A percentile compares a stretch with the other conserved stretches of the same genome.
Evolutionary conservation across 1,284 basidiomycete species (phyloP).

Genomic region (Grifola frondosa): DNA sequence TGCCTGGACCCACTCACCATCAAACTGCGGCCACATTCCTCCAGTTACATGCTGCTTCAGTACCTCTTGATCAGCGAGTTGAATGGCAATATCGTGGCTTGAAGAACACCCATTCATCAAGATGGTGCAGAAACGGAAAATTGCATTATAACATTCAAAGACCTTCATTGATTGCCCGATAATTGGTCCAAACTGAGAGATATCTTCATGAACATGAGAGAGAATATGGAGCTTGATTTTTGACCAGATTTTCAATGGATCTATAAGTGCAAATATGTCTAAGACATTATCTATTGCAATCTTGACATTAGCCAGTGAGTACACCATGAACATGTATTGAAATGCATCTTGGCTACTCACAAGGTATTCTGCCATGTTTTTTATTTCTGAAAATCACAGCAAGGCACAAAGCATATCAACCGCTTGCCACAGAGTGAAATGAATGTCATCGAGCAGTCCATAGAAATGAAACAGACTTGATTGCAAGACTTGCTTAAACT

Average conservation of each 20-base stretch:
- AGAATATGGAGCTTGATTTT: conserved; percentile 40
- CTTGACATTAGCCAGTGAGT: conserved; percentile 32
- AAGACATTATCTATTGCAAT: conserved; percentile 33
- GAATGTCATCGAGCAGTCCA: too few relatives aligned
- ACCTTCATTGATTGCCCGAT: conserved; percentile 34
- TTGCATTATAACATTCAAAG: conserved; percentile 38
- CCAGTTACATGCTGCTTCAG: conserved; percentile 35
- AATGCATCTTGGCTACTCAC: too few relatives aligned
- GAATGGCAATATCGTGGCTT: conserved; percentile 36
- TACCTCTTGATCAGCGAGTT: conserved; percentile 31
- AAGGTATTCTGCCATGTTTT: too few relatives aligned
- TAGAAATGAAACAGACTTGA: too few relatives aligned
- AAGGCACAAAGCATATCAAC: too few relatives aligned
- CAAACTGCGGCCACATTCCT: conserved; percentile 28
- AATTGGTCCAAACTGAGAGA: conserved; percentile 35
- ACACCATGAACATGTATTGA: too few relatives aligned
- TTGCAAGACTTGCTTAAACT: conserved; percentile 17
- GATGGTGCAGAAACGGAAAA: conserved; percentile 36
- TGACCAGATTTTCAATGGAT: conserved; percentile 28
- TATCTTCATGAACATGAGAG: conserved; percentile 29
- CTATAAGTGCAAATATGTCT: conserved; percentile 27
- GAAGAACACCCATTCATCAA: conserved; percentile 37
- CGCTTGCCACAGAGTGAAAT: too few relatives aligned
- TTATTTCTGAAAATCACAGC: too few relatives aligned
- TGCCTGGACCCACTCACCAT: neutral